These are phyloP conservation scores for Prunella vulgaris DNA, from an alignment of 257 asterid species.

Conservation along the genomic window DNA sequence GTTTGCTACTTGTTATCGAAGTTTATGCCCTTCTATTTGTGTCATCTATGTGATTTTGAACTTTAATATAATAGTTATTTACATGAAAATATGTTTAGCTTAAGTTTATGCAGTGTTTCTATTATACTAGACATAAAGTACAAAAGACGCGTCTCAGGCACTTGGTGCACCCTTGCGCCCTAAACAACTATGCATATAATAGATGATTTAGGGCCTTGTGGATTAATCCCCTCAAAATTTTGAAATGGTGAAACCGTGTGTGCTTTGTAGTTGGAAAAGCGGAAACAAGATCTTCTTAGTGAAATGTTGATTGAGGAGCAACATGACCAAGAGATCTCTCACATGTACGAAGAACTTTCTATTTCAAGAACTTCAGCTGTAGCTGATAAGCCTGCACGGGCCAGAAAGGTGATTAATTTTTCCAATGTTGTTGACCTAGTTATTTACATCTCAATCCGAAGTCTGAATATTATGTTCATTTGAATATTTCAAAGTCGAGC, in stretches of 20 bases:
- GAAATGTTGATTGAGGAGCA: constrained; percentile 67
- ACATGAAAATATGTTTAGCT: no score
- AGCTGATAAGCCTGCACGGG: constrained; percentile 41
- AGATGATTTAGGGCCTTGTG: neutral
- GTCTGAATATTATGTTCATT: neutral
- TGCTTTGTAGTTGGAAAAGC: constrained; percentile 49
- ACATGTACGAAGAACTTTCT: constrained; percentile 42
- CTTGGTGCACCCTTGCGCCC: no score
- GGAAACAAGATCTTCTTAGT: constrained; percentile 50
- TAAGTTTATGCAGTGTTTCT: no score
- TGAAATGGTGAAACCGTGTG: constrained; percentile 18
- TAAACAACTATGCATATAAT: neutral
- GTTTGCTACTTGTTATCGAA: no score
- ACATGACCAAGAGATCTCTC: constrained; percentile 49
- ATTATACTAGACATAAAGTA: no score
- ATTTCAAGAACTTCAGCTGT: constrained; percentile 42
- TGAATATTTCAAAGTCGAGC: neutral
- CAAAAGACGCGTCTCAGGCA: no score
- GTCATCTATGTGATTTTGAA: no score
- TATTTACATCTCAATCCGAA: neutral
- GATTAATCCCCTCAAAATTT: neutral
- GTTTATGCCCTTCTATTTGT: no score
- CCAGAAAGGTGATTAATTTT: constrained; percentile 49
- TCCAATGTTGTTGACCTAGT: neutral
- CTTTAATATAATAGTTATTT: no score